Evolutionary conservation across 441 rosid genomes (phyloP).

Genomic region (Jatropha multifida): DNA sequence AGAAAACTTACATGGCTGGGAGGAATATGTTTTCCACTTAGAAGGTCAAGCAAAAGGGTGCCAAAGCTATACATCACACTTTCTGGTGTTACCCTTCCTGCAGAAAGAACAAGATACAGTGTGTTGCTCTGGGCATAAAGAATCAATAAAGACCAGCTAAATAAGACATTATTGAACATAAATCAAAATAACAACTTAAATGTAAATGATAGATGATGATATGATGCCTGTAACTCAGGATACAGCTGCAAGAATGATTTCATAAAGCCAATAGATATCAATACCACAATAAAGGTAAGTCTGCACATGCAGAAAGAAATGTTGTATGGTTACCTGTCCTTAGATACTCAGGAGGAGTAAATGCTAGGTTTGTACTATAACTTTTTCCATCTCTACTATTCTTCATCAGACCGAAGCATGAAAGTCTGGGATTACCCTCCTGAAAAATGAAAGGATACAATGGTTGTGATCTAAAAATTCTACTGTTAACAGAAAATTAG

Average conservation of each 20-base stretch:
- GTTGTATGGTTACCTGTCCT: conserved; percentile 51
- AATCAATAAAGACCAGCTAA: not conserved
- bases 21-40: conserved; percentile 94
- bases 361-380: conserved; percentile 91
- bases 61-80: conserved; percentile 94
- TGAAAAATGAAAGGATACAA: conserved; percentile 24
- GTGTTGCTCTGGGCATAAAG: not conserved
- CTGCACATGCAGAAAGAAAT: not conserved
- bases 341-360: conserved; percentile 93
- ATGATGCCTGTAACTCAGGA: conserved; percentile 6
- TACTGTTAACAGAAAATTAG: not conserved
- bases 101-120: conserved; percentile 27
- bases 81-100: conserved; percentile 84
- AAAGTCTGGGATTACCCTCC: conserved; percentile 93
- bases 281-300: not conserved
- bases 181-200: conserved; percentile 2
- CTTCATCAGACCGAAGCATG: conserved; percentile 96
- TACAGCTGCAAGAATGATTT: not conserved
- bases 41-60: conserved; percentile 83
- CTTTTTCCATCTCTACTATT: conserved; percentile 97
- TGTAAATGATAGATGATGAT: not conserved
- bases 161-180: not conserved
- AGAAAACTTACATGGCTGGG: conserved; percentile 75
- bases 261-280: not conserved
- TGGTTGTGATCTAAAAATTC: not conserved